Conservation (phyloP, 108 stramenopile species). For the Mayamaea pseudoterrestris region DNA sequence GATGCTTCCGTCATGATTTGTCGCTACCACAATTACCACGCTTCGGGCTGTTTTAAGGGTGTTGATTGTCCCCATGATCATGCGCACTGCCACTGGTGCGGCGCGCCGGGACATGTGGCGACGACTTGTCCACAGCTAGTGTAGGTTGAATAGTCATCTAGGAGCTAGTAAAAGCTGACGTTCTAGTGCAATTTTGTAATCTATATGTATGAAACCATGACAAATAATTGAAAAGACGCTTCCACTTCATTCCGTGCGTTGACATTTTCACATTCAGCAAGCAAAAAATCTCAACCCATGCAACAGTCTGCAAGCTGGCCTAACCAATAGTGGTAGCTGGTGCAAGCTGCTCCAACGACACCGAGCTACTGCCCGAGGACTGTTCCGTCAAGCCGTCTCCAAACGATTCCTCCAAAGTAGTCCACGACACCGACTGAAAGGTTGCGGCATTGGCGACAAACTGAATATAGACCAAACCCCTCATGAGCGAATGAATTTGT, state of each 20-base stretch:
- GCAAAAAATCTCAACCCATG: no score
- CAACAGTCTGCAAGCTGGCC: no score
- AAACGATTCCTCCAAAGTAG: neutral
- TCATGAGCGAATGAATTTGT: neutral
- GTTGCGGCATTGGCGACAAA: neutral
- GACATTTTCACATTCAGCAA: no score
- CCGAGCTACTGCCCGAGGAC: constrained; percentile 3
- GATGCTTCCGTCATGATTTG: constrained; percentile 59
- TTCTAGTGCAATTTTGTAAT: no score
- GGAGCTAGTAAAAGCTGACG: no score
- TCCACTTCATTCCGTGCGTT: no score
- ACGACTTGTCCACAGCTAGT: constrained; percentile 41
- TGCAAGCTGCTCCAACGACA: constrained; percentile 5
- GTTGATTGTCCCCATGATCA: constrained; percentile 57
- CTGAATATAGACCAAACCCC: neutral
- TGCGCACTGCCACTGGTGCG: constrained; percentile 69
- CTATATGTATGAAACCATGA: no score
- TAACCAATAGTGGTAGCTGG: no score
- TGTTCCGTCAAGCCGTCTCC: neutral
- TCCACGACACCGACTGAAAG: constrained; percentile 4
- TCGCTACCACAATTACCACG: constrained; percentile 77
- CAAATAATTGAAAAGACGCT: no score
- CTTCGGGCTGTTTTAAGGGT: constrained; percentile 30
- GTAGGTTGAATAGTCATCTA: no score
- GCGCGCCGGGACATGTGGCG: constrained; percentile 47